phyloP scores from a whole-genome alignment of 148 eudicot genomes.

The Cornus florida region DNA sequence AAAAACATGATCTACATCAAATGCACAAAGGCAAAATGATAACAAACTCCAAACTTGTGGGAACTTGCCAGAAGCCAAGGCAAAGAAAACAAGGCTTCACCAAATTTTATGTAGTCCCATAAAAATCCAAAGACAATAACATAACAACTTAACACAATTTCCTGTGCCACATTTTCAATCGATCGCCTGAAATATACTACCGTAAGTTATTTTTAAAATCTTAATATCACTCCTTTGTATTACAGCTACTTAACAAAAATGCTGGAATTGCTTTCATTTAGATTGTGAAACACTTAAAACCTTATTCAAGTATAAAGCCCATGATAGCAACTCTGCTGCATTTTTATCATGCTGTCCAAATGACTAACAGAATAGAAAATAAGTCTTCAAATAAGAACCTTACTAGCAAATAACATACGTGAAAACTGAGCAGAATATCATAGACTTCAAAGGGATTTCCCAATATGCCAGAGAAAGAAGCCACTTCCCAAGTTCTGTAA shows the following conservation, averaged over 20 bases:
- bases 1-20: too few species aligned
- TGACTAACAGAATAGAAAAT: neutral
- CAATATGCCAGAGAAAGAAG: slow-evolving; percentile 60
- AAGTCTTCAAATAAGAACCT: slow-evolving; percentile 7
- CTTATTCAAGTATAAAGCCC: too few species aligned
- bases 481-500: slow-evolving; percentile 44
- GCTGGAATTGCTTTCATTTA: neutral
- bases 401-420: slow-evolving; percentile 69
- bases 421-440: slow-evolving; percentile 53
- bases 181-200: neutral
- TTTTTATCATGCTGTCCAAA: neutral
- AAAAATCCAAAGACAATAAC: too few species aligned
- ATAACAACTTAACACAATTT: too few species aligned
- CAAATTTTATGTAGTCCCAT: too few species aligned
- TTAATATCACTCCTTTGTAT: too few species aligned
- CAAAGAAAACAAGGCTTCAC: too few species aligned
- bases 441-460: slow-evolving; percentile 79
- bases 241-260: slow-evolving; percentile 6
- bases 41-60: too few species aligned
- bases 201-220: too few species aligned
- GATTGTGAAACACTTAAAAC: neutral
- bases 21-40: too few species aligned
- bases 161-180: neutral
- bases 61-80: too few species aligned
- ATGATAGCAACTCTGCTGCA: neutral